Evolutionary conservation across 257 asterid species (phyloP).

Genomic region (Penstemon eatonii): DNA sequence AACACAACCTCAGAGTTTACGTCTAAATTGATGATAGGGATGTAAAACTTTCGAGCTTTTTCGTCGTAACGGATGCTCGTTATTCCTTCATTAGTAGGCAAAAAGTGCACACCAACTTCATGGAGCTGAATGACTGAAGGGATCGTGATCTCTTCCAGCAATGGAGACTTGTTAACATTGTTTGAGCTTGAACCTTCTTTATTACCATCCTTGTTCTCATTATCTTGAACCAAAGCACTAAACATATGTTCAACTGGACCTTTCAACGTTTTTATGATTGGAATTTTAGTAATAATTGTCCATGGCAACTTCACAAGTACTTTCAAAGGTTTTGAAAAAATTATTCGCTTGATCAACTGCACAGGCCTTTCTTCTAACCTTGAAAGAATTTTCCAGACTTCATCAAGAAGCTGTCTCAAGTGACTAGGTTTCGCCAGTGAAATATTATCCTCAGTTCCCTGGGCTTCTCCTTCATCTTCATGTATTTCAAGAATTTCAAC

Average conservation of each 20-base stretch:
- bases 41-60: conserved; percentile 21
- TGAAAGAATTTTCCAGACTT: conserved; percentile 33
- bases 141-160: conserved; percentile 39
- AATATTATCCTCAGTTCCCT: background rate
- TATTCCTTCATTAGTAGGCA: conserved; percentile 32
- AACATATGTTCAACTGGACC: conserved; percentile 36
- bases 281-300: conserved; percentile 40
- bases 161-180: conserved; percentile 36
- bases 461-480: conserved; percentile 19
- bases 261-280: conserved; percentile 30
- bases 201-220: conserved; percentile 21
- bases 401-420: conserved; percentile 6
- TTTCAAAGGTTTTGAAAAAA: conserved; percentile 41
- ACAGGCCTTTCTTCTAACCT: conserved; percentile 30
- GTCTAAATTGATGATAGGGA: conserved; percentile 38
- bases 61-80: conserved; percentile 29
- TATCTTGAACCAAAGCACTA: background rate
- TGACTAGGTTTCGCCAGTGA: conserved; percentile 20
- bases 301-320: conserved; percentile 42
- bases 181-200: background rate
- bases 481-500: conserved; percentile 19
- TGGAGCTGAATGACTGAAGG: conserved; percentile 42
- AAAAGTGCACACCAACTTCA: conserved; percentile 33
- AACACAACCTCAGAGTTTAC: conserved; percentile 35
- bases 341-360: conserved; percentile 26